Base-by-base conservation (phyloP, 208 protist genomes). In the Phytomonas sp. region DNA sequence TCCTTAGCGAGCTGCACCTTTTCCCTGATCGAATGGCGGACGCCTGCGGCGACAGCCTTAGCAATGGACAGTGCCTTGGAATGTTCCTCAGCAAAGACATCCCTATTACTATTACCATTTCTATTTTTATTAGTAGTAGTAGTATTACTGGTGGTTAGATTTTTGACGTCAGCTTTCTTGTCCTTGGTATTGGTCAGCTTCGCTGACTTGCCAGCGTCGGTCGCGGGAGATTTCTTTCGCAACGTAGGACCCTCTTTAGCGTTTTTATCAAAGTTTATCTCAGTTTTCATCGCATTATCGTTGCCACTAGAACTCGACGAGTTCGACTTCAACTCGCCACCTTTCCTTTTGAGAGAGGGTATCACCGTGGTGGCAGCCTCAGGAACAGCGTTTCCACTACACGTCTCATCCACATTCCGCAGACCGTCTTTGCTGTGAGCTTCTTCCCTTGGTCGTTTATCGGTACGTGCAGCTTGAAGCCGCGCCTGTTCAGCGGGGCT, bases 81-180 rank as follows among this genome's bases (percentile, higher is more conserved):
- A 56, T 81, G 82, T 59, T 96, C 88, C n/a, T 75, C 78, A n/a
- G 72, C 28, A 61, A 88, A 82, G 3, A 77, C 66, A 62, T 85
- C 37, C 59, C 60, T 66, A 4, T 28, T 69, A 46, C 31, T 67
- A 31, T 73, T 61, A 32, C 68, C 9, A 32, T 68, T 60, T 9
- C 43, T 66, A 23, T 72, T 72, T 11, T 70, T 60, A 34, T 73
- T 62, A 34, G 37, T 76, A 32, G n/a, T 28, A 9, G 34, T 28
- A 40, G 53, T n/a, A 26, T 30, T 29, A 15, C 13, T 40, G 17
- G 20, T 59, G 60, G 34, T 2, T 33, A 32, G n/a, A 2, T 15
- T 56, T 34, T 33, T 67, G 6, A 7, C 29, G 23, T 68, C 26
- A 26, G 60, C 70, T 33, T 74, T 31, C 31, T 33, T 26, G 17